Conservation (phyloP, 2,329 filamentous ascomycete species). For the Penicillium sp. region DNA sequence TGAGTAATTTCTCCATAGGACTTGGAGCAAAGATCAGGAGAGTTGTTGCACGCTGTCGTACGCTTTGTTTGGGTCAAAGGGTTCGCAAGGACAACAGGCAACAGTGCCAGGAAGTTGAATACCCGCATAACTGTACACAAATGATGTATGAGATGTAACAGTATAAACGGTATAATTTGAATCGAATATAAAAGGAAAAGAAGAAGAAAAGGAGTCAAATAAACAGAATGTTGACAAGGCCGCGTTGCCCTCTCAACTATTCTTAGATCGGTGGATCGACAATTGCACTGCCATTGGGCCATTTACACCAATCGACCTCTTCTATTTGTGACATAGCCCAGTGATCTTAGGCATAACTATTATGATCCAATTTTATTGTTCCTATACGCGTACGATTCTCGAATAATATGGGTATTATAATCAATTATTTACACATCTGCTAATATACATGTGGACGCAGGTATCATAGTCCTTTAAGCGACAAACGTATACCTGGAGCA, state of each 20-base stretch:
- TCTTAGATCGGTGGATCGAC: constrained; percentile 23
- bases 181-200: background rate
- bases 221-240: constrained; percentile 21
- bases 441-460: constrained; percentile 3
- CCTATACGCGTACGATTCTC: background rate
- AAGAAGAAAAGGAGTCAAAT: background rate
- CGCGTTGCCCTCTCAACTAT: constrained; percentile 30
- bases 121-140: constrained; percentile 25
- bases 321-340: constrained; percentile 1
- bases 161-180: background rate
- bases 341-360: background rate
- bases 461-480: constrained; percentile 5
- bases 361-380: background rate
- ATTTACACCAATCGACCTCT: background rate
- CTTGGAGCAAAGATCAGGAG: constrained; percentile 66
- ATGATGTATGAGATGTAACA: background rate
- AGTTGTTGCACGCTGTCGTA: constrained; percentile 72
- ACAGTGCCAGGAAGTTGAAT: constrained; percentile 27
- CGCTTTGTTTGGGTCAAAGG: constrained; percentile 24
- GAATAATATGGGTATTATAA: constrained; percentile 1
- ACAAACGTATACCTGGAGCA: constrained; percentile 4
- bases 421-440: constrained; percentile 8
- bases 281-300: constrained; percentile 11
- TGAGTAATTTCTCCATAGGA: constrained; percentile 74
- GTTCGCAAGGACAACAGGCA: constrained; percentile 28